phyloP scores from a whole-genome alignment of 2,329 filamentous ascomycete species.

The Metarhizium sp. region DNA sequence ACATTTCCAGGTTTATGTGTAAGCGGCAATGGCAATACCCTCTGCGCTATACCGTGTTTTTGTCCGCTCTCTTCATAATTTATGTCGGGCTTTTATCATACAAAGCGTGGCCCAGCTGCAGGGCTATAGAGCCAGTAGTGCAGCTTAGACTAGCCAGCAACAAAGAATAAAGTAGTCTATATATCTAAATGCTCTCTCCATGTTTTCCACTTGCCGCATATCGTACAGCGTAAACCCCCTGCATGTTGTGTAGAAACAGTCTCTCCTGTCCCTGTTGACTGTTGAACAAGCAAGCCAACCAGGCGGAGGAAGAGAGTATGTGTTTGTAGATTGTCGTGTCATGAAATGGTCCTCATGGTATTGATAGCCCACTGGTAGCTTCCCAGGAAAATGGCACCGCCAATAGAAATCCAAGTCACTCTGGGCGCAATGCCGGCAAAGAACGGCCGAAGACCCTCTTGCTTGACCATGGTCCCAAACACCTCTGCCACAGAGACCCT shows the following conservation, averaged over 20 bases:
- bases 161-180: background rate
- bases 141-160: background rate
- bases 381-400: slow-evolving; percentile 88
- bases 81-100: slow-evolving; percentile 3
- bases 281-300: slow-evolving; percentile 3
- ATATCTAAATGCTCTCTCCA: slow-evolving; percentile 1
- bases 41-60: background rate
- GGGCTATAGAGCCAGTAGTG: background rate
- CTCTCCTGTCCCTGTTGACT: background rate
- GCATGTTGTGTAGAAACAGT: too few relatives aligned
- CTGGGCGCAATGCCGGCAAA: slow-evolving; percentile 72
- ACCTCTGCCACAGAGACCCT: slow-evolving; percentile 50
- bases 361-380: slow-evolving; percentile 89
- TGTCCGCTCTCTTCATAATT: background rate
- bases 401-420: slow-evolving; percentile 89
- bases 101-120: background rate
- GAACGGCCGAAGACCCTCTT: slow-evolving; percentile 58
- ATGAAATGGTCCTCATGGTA: slow-evolving; percentile 35
- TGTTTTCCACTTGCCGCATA: background rate
- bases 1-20: background rate
- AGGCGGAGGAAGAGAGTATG: background rate
- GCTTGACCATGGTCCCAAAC: slow-evolving; percentile 52
- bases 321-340: background rate
- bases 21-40: slow-evolving; percentile 4
- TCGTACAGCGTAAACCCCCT: slow-evolving; percentile 2